These are phyloP conservation scores for Glomus cerebriforme DNA, from an alignment of 192 early-diverging fungal genomes.

Conservation along the genomic window DNA sequence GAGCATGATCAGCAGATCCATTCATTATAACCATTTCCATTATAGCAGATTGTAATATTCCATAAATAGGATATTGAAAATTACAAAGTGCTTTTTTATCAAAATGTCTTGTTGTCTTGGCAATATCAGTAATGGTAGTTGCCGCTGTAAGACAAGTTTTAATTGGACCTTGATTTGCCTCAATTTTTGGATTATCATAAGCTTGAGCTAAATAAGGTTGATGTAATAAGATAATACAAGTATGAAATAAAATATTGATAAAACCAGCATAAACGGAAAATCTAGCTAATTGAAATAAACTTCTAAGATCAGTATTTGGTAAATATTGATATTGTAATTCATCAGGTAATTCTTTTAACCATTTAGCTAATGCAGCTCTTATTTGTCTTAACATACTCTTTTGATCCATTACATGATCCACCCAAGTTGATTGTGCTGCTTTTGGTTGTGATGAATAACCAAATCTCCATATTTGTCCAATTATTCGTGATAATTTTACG, in stretches of 20 bases:
- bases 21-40: constrained; percentile 29
- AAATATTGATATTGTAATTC: constrained; percentile 37
- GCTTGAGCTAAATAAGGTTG: constrained; percentile 26
- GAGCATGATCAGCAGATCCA: constrained; percentile 6
- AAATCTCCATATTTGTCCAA: constrained; percentile 34
- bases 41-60: constrained; percentile 15
- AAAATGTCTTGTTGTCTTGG: constrained; percentile 8
- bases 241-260: constrained; percentile 32
- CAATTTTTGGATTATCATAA: constrained; percentile 17
- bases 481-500: constrained; percentile 25
- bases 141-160: constrained; percentile 29
- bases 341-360: constrained; percentile 34
- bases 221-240: constrained; percentile 30
- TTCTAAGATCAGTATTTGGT: constrained; percentile 2
- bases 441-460: constrained; percentile 33
- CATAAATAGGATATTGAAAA: constrained; percentile 20
- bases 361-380: constrained; percentile 22
- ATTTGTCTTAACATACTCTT: constrained; percentile 27
- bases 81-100: constrained; percentile 14
- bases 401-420: constrained; percentile 17
- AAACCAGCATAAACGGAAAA: constrained; percentile 24
- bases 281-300: constrained; percentile 9
- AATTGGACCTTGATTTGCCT: constrained; percentile 8
- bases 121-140: constrained; percentile 27
- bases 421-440: constrained; percentile 11